A percentile compares a stretch with the other conserved stretches of the same genome.
Conservation (phyloP, 2,329 filamentous ascomycete species). For the Pseudogymnoascus sp. region DNA sequence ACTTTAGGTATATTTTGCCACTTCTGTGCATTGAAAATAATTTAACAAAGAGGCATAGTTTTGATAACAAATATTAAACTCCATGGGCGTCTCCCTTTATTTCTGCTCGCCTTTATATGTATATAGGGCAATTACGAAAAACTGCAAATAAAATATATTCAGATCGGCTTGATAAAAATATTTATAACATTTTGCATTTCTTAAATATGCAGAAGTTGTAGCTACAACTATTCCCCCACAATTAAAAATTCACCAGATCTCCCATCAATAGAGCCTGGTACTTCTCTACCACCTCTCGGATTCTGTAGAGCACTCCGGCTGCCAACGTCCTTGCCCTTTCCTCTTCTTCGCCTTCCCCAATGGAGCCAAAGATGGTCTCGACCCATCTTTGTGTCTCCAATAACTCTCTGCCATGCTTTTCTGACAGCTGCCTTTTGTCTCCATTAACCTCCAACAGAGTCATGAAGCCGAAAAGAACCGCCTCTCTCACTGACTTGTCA, state of each 20-base stretch:
- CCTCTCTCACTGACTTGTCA: conserved; percentile 62
- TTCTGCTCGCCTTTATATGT: neutral
- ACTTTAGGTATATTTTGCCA: neutral
- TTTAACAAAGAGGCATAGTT: neutral
- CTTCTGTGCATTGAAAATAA: neutral
- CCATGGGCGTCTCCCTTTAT: neutral
- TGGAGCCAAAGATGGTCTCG: conserved; percentile 60
- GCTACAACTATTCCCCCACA: neutral
- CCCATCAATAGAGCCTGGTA: conserved; percentile 74
- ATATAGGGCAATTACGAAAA: neutral
- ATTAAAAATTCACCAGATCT: conserved; percentile 41
- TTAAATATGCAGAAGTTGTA: neutral
- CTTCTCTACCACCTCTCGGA: conserved; percentile 74
- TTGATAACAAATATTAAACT: neutral
- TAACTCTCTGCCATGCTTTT: conserved; percentile 66
- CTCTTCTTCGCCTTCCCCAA: conserved; percentile 50
- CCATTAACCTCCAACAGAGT: conserved; percentile 77
- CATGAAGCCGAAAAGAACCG: conserved; percentile 71
- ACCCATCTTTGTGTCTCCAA: conserved; percentile 88
- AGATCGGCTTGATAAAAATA: neutral
- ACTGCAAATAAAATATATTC: neutral
- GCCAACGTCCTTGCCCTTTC: conserved; percentile 72
- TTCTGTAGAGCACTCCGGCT: conserved; percentile 68
- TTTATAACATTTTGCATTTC: neutral
- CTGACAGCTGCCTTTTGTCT: conserved; percentile 64